Conservation (phyloP, 495 filamentous ascomycete species). For the Trichocladium uniseriatum region DNA sequence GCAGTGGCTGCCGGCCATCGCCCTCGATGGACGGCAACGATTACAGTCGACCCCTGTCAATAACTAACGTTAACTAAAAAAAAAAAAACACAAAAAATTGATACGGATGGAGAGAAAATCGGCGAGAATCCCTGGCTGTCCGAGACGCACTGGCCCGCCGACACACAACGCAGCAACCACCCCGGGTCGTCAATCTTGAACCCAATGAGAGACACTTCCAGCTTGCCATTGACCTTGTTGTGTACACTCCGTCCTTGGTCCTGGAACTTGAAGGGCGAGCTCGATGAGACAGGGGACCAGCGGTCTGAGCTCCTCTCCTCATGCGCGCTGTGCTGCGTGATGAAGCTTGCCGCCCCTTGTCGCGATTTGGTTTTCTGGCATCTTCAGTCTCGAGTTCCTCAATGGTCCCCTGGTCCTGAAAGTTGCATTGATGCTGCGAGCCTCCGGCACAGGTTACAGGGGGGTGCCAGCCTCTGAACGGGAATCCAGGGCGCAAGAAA, state of each 20-base stretch:
- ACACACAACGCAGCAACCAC: conserved; percentile 8
- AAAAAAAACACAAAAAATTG: conserved; percentile 1
- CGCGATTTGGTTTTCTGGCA: background rate
- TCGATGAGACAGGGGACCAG: conserved; percentile 13
- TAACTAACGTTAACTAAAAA: background rate
- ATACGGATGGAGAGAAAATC: background rate
- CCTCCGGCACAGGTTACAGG: background rate
- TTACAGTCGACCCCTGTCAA: too few relatives aligned
- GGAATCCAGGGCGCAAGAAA: too few relatives aligned
- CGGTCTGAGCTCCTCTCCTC: conserved; percentile 16
- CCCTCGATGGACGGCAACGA: too few relatives aligned
- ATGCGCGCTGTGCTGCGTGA: background rate
- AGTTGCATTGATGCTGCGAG: background rate
- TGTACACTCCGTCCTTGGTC: too few relatives aligned
- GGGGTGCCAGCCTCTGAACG: background rate
- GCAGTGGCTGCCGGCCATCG: too few relatives aligned
- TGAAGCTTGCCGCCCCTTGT: background rate
- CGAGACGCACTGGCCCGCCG: conserved; percentile 22
- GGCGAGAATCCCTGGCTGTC: conserved; percentile 2
- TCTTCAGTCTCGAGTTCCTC: background rate
- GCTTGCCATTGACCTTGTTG: too few relatives aligned
- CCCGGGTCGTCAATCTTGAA: conserved; percentile 8
- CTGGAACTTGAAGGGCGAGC: conserved; percentile 16
- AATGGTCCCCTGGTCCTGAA: conserved; percentile 1
- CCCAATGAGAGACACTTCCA: conserved; percentile 4